Base-by-base conservation (phyloP, 345 rosid species). In the Adansonia digitata region DNA sequence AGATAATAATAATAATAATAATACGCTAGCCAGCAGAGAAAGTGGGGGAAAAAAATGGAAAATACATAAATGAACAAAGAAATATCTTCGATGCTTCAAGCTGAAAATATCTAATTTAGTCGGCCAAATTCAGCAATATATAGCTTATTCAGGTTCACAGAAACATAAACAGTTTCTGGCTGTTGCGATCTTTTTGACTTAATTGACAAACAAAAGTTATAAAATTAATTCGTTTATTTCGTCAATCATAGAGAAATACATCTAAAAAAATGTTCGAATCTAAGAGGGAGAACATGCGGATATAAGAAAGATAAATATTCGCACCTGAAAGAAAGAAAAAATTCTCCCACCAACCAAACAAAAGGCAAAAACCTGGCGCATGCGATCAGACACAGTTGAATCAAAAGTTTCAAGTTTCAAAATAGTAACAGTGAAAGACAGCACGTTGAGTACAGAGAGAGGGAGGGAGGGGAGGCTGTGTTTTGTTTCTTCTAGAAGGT, bases 401-500 rank as follows among this genome's bases (percentile, higher is more conserved):
- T 69, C 29, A 49, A 49, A 49, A 10, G 6, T 56, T 12, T 49
- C 17, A 26, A 13, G 60, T 49, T 75, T 74, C 40, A 17, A 14
- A 27, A 18, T 8, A 7, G 31, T 5, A 42, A 59, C 2, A 20
- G 29, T 13, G 55, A 39, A 13, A 49, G 75, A 40, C 42, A 53
- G 65, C 35, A 62, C 4, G 45, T 61, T 63, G 43, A 75, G 65
- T 5, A 2, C 49, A 18, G 68, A 2, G 62, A 12, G 22, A 15
- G 39, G 6, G 24, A 2, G 75, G 8, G 67, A 14, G 24, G 4
- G 69, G 20, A 62, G 0, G 77, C 22, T 71, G 4, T 78, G 72
- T 74, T 79, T 71, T 80, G 78, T 73, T 80, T 80, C 77, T 88
- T 93, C 98, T 90, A 93, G 98, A 95, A 95, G 79, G 80, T 83